phyloP scores from a whole-genome alignment of 352 stramenopile species.

The Phytophthora megakarya region DNA sequence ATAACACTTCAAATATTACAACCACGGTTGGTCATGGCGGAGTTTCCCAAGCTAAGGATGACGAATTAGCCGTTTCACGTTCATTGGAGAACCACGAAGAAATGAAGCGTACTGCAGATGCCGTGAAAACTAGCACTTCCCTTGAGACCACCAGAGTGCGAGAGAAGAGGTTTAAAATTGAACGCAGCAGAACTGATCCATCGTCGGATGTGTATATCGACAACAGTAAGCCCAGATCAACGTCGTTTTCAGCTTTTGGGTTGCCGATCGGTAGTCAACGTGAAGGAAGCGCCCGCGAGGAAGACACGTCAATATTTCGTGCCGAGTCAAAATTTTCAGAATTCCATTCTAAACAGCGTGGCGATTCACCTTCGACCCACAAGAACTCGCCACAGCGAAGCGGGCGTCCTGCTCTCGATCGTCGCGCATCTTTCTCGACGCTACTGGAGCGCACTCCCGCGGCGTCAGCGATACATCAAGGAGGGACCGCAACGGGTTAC shows the following conservation, averaged over 20 bases:
- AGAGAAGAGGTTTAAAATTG: slow-evolving; percentile 30
- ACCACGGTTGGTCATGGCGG: not conserved
- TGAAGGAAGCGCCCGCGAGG: slow-evolving; percentile 13
- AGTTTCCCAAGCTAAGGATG: not conserved
- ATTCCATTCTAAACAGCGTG: slow-evolving; percentile 20
- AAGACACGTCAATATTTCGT: slow-evolving; percentile 7
- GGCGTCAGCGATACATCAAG: slow-evolving; percentile 17
- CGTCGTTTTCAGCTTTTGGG: slow-evolving; percentile 43
- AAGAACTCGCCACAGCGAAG: slow-evolving; percentile 25
- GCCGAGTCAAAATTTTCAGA: slow-evolving; percentile 16
- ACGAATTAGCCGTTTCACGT: not conserved
- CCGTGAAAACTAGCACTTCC: not conserved
- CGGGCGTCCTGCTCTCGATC: slow-evolving; percentile 45
- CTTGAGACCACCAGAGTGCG: slow-evolving; percentile 3
- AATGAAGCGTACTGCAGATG: slow-evolving; percentile 6
- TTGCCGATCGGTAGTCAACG: slow-evolving; percentile 4
- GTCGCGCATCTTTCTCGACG: slow-evolving; percentile 51
- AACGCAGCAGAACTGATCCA: slow-evolving; percentile 28
- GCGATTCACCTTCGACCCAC: slow-evolving; percentile 5
- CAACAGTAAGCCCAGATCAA: slow-evolving; percentile 39
- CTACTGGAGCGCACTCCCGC: slow-evolving; percentile 20
- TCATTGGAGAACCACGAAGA: not conserved
- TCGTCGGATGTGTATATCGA: slow-evolving; percentile 12
- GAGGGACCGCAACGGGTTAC: slow-evolving; percentile 13
- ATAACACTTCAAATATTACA: not conserved